Evolutionary conservation across 495 filamentous ascomycete species (phyloP).

Genomic region (Hyaloscypha hepaticicola): DNA sequence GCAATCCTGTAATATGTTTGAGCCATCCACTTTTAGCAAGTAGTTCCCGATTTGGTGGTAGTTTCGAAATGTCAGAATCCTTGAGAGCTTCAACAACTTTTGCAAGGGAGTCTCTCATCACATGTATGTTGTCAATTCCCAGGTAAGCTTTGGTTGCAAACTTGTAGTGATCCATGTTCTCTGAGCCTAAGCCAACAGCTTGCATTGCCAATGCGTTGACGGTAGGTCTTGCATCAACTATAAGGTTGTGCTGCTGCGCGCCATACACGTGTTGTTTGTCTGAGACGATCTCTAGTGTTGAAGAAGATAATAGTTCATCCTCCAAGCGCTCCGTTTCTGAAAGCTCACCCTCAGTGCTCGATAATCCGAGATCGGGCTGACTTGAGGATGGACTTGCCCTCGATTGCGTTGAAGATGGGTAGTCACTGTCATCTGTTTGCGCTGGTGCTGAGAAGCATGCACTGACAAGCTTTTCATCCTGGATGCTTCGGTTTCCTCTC

Average conservation of each 20-base stretch:
- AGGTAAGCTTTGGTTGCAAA: slow-evolving; percentile 90
- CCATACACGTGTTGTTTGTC: slow-evolving; percentile 57
- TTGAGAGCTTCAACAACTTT: slow-evolving; percentile 90
- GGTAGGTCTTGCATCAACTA: slow-evolving; percentile 93
- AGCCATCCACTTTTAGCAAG: slow-evolving; percentile 87
- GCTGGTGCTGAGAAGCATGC: slow-evolving; percentile 86
- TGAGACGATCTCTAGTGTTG: slow-evolving; percentile 44
- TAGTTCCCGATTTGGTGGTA: slow-evolving; percentile 80
- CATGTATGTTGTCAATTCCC: slow-evolving; percentile 99
- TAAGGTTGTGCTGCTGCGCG: slow-evolving; percentile 90
- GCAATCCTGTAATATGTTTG: slow-evolving; percentile 80
- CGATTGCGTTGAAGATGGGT: slow-evolving; percentile 37
- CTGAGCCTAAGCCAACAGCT: slow-evolving; percentile 86
- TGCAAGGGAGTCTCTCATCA: slow-evolving; percentile 90
- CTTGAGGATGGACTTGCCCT: slow-evolving; percentile 62
- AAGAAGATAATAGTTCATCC: slow-evolving; percentile 62
- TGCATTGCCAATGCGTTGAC: slow-evolving; percentile 98
- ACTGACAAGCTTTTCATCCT: slow-evolving; percentile 91
- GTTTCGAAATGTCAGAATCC: slow-evolving; percentile 81
- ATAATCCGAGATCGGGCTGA: slow-evolving; percentile 46
- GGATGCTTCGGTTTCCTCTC: slow-evolving; percentile 83
- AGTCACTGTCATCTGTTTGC: slow-evolving; percentile 46
- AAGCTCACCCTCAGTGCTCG: slow-evolving; percentile 42
- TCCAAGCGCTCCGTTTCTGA: slow-evolving; percentile 65
- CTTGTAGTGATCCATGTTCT: slow-evolving; percentile 97